Base-by-base conservation (phyloP, 495 filamentous ascomycete species). In the Neohortaea acidophila region DNA sequence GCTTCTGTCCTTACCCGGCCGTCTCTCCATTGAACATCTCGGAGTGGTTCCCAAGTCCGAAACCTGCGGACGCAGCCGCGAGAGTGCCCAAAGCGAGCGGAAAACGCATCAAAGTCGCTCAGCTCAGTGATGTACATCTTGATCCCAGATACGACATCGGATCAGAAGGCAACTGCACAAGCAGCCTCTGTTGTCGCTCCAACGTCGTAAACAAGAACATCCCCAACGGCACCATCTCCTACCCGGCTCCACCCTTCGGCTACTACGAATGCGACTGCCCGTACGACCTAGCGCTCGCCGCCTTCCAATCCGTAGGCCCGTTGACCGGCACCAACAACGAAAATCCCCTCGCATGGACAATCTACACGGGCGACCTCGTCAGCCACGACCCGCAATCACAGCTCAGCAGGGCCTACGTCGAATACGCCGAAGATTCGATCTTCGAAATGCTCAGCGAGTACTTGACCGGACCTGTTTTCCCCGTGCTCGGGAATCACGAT, bases 51-150 rank as follows among this genome's bases (percentile, higher is more conserved):
- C 64, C 70, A 4, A 75, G 72, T 51, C 67, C 70, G 0, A 71
- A 68, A 47, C 72, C 70, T 4, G 51, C 38, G 6, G 58, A 68
- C 43, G n/a, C 6, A 6, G 28, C n/a, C 27, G 47, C 54, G 5
- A 51, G 39, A 12, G 55, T 48, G 5, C 69, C 68, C 0, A 49
- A 55, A 26, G 43, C 65, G 2, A 72, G 63, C 29, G 70, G 70
- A 0, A 56, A 70, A 51, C 57, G 63, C 2, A 61, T 70, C 34
- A 75, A 75, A 49, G 70, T 77, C 3, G 53, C 73, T 8, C 72
- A 75, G 50, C 41, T 77, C 44, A 72, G 68, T 0, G 72, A 77
- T 42, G 63, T 75, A 29, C 72, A 75, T 45, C 55, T 76, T 4
- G 72, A 76, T 58, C 64, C 72, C 14, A 56, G 71, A 28, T 75